These are phyloP conservation scores for Remersonia thermophila DNA, from an alignment of 2,329 filamentous ascomycete species.

Conservation along the genomic window DNA sequence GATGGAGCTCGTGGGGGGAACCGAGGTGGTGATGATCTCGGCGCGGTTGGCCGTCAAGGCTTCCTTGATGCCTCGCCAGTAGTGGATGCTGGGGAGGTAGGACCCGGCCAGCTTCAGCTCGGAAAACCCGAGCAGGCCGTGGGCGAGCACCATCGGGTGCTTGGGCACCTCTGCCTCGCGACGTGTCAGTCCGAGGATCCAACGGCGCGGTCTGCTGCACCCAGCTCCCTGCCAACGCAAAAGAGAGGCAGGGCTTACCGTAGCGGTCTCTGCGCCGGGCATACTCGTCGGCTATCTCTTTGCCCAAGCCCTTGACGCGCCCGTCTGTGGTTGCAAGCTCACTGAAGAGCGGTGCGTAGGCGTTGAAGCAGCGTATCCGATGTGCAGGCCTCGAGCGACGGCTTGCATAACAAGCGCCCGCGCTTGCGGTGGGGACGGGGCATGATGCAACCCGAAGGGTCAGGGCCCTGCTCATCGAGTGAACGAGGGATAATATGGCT, in stretches of 20 bases:
- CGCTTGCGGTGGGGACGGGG: not conserved
- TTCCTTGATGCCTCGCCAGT: slow-evolving; percentile 53
- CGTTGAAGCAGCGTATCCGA: slow-evolving; percentile 5
- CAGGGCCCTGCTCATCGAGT: slow-evolving; percentile 1
- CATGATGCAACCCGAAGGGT: slow-evolving; percentile 1
- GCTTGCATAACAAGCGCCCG: slow-evolving; percentile 3
- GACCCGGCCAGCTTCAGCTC: slow-evolving; percentile 38
- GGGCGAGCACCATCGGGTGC: slow-evolving; percentile 51
- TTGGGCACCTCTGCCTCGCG: slow-evolving; percentile 37
- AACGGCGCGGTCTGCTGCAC: no score
- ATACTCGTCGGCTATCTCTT: slow-evolving; percentile 16
- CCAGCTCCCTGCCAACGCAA: no score
- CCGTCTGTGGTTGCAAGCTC: slow-evolving; percentile 10
- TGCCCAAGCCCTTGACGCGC: slow-evolving; percentile 13
- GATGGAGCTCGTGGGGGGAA: slow-evolving; percentile 50
- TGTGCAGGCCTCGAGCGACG: slow-evolving; percentile 2
- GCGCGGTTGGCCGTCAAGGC: slow-evolving; percentile 41
- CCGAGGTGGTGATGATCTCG: slow-evolving; percentile 46
- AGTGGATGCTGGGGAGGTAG: slow-evolving; percentile 43
- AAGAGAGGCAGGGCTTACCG: slow-evolving; percentile 10
- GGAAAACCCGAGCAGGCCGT: slow-evolving; percentile 52
- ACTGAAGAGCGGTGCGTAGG: slow-evolving; percentile 8
- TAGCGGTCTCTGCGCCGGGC: slow-evolving; percentile 15
- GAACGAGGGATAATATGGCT: no score
- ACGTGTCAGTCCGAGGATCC: slow-evolving; percentile 8